A percentile compares a stretch with the other conserved stretches of the same genome.
Evolutionary conservation across 495 filamentous ascomycete species (phyloP).

Genomic region (Aspergillus olivimuriae): DNA sequence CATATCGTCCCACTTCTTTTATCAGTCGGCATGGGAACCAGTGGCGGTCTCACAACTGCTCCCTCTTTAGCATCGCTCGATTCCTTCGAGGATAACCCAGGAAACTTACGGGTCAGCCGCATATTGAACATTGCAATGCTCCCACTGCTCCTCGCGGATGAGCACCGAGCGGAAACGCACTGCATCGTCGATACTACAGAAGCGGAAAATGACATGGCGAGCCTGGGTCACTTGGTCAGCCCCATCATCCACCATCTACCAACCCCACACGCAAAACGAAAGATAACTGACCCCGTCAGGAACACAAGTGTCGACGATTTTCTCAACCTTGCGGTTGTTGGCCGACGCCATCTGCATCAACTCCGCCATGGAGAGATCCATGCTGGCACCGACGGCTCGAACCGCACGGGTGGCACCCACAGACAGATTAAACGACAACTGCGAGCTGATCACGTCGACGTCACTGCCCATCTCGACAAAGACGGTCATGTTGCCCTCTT

Average conservation of each 20-base stretch:
- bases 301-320: slow-evolving; percentile 25
- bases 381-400: slow-evolving; percentile 30
- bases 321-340: slow-evolving; percentile 30
- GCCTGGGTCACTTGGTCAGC: slow-evolving; percentile 15
- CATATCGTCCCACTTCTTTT: no score
- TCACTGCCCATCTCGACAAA: slow-evolving; percentile 30
- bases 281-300: slow-evolving; percentile 24
- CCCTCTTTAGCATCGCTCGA: background rate
- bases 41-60: slow-evolving; percentile 31
- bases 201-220: slow-evolving; percentile 34
- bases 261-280: background rate
- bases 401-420: slow-evolving; percentile 34
- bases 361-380: slow-evolving; percentile 22
- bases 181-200: slow-evolving; percentile 35
- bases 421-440: slow-evolving; percentile 27
- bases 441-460: slow-evolving; percentile 31
- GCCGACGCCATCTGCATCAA: slow-evolving; percentile 23
- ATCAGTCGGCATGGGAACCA: slow-evolving; percentile 26
- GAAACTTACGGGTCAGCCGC: slow-evolving; percentile 38
- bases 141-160: slow-evolving; percentile 33
- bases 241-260: background rate
- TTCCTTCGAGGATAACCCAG: background rate
- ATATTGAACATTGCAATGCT: slow-evolving; percentile 35
- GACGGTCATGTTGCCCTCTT: slow-evolving; percentile 18
- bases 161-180: slow-evolving; percentile 31